These are phyloP conservation scores for Graphiopsis chlorocephala DNA, from an alignment of 2,329 filamentous ascomycete genomes.

Conservation along the genomic window DNA sequence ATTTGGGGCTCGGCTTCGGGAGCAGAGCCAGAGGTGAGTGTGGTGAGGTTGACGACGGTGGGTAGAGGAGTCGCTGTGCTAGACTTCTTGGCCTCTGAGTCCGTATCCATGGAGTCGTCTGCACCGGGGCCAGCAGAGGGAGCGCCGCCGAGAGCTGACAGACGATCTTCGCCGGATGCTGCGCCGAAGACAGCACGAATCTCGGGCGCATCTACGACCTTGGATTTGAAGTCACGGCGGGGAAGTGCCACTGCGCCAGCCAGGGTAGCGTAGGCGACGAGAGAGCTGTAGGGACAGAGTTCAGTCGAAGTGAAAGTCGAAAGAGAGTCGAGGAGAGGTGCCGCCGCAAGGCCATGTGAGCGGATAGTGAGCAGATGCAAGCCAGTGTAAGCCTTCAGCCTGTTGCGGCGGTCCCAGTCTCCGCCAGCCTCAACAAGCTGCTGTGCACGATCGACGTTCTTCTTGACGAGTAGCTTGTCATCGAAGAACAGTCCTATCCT, in stretches of 20 bases:
- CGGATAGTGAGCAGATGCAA: constrained; percentile 89
- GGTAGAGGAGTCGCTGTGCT: constrained; percentile 48
- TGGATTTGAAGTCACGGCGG: constrained; percentile 97
- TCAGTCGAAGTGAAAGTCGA: constrained; percentile 99
- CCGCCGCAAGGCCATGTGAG: constrained; percentile 84
- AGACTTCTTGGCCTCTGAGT: constrained; percentile 30
- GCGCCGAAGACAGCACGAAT: constrained; percentile 91
- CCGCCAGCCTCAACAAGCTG: constrained; percentile 89
- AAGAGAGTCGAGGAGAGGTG: constrained; percentile 90
- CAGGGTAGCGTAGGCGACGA: constrained; percentile 93
- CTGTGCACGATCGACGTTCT: constrained; percentile 86
- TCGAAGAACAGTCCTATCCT: constrained; percentile 94
- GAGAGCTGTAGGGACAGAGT: constrained; percentile 90
- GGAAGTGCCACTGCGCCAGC: constrained; percentile 92
- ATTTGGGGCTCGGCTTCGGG: constrained; percentile 66
- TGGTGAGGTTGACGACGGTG: constrained; percentile 84
- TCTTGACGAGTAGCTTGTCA: constrained; percentile 88
- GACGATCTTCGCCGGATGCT: constrained; percentile 74
- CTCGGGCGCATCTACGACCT: constrained; percentile 96
- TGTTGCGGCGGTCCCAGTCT: constrained; percentile 97
- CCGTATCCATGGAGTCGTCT: constrained; percentile 61
- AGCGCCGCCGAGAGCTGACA: constrained; percentile 76
- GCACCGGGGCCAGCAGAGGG: constrained; percentile 77
- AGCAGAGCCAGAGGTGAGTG: constrained; percentile 62
- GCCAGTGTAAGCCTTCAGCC: constrained; percentile 97